Percentiles rank a stretch among this genome's conserved stretches.
Evolutionary conservation across 2,329 filamentous ascomycete species (phyloP).

Genomic region (Berkeleyomyces rouxiae): DNA sequence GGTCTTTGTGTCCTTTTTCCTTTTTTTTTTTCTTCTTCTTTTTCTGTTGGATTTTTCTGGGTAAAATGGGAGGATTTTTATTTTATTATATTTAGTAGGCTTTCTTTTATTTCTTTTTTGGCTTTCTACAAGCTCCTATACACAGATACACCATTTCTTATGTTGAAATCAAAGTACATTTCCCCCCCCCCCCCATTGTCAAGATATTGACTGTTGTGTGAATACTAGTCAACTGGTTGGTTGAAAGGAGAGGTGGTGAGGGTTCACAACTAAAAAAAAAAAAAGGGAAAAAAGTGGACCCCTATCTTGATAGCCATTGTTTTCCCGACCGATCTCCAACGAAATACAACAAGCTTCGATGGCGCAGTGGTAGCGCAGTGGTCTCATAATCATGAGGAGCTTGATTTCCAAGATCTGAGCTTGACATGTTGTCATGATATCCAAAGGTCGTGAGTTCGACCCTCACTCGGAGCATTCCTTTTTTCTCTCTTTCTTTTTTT

Average conservation of each 20-base stretch:
- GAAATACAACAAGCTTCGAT: conserved; percentile 13
- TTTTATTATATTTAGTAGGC: background rate
- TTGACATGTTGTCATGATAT: conserved; percentile 5
- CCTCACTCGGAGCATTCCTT: conserved; percentile 13
- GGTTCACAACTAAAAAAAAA: too few relatives aligned
- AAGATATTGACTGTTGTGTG: too few relatives aligned
- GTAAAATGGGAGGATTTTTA: background rate
- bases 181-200: too few relatives aligned
- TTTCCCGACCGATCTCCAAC: background rate
- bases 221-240: too few relatives aligned
- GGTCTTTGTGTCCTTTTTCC: background rate
- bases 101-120: background rate
- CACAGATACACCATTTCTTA: background rate
- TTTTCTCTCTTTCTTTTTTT: background rate
- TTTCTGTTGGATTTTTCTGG: background rate
- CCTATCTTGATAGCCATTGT: background rate
- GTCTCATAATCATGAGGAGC: conserved; percentile 14
- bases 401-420: conserved; percentile 3
- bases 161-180: too few relatives aligned
- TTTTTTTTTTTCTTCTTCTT: background rate
- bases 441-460: conserved; percentile 16
- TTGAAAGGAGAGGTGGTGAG: background rate
- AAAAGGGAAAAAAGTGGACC: background rate
- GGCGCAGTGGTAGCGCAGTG: conserved; percentile 14
- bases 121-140: background rate